These are phyloP conservation scores for Ceratocystis alfenasii DNA, from an alignment of 2,329 filamentous ascomycete genomes.

Conservation along the genomic window DNA sequence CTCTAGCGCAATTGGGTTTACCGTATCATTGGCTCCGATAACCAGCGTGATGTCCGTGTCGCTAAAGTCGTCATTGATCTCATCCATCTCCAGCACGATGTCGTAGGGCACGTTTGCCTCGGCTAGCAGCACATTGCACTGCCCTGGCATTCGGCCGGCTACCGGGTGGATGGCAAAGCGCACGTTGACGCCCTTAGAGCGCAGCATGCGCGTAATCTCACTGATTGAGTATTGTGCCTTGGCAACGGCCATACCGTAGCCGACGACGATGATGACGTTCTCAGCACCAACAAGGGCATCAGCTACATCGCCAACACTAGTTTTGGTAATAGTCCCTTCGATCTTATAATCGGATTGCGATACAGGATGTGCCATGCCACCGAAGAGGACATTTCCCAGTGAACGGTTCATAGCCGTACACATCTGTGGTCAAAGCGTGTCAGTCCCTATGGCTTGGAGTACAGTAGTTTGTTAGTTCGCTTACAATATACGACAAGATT, in stretches of 20 bases:
- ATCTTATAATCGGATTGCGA: slow-evolving; percentile 57
- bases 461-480: not conserved
- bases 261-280: slow-evolving; percentile 78
- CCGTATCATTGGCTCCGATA: slow-evolving; percentile 85
- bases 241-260: slow-evolving; percentile 88
- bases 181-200: slow-evolving; percentile 65
- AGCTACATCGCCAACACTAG: slow-evolving; percentile 66
- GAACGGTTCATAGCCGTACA: slow-evolving; percentile 88
- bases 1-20: slow-evolving; percentile 80
- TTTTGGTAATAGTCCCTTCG: slow-evolving; percentile 67
- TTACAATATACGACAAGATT: slow-evolving; percentile 65
- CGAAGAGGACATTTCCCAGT: slow-evolving; percentile 79
- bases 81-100: slow-evolving; percentile 88
- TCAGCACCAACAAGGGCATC: slow-evolving; percentile 65
- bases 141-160: slow-evolving; percentile 82
- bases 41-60: slow-evolving; percentile 80
- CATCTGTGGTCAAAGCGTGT: slow-evolving; percentile 31
- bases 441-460: not conserved
- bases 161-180: slow-evolving; percentile 86
- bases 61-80: slow-evolving; percentile 84
- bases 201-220: slow-evolving; percentile 63
- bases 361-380: slow-evolving; percentile 55
- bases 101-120: slow-evolving; percentile 84
- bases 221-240: slow-evolving; percentile 87
- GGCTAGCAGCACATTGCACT: slow-evolving; percentile 82